phyloP scores from a whole-genome alignment of 2,329 filamentous ascomycete genomes.

The Arthrobotrys entomopaga region DNA sequence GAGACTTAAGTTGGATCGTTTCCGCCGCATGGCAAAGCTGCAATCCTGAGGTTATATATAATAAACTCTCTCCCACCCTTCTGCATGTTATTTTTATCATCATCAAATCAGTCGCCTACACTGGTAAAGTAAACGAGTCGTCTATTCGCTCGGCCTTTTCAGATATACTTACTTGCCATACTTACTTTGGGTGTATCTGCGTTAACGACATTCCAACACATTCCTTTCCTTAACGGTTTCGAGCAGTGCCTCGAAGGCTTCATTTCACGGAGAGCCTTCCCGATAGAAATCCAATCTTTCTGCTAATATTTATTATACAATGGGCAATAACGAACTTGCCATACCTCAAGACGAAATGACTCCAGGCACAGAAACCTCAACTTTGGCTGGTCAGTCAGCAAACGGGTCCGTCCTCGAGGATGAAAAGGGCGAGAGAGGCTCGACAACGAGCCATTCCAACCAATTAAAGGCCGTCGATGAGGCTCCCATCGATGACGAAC shows the following conservation, averaged over 20 bases:
- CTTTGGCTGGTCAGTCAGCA: conserved; percentile 44
- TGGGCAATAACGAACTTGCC: conserved; percentile 36
- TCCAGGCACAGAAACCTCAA: conserved; percentile 50
- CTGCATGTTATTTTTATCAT: not conserved
- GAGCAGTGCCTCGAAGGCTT: no score
- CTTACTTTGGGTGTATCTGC: no score
- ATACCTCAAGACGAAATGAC: conserved; percentile 52
- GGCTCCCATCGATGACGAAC: conserved; percentile 37
- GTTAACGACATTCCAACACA: not conserved
- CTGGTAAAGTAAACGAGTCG: no score
- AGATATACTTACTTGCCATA: no score
- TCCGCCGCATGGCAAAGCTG: not conserved
- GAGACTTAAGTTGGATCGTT: not conserved
- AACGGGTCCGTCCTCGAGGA: conserved; percentile 42
- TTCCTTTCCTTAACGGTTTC: not conserved
- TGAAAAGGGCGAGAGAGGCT: conserved; percentile 44
- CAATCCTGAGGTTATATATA: conserved; percentile 11
- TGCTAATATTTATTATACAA: not conserved
- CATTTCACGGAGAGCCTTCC: not conserved
- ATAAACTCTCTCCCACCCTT: conserved; percentile 9
- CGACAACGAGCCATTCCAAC: conserved; percentile 48
- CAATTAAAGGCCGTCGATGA: conserved; percentile 42
- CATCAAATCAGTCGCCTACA: not conserved
- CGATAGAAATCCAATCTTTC: conserved; percentile 6
- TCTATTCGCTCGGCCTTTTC: no score